Evolutionary conservation across 179 eudicot species (phyloP), one percentile per base, ranked within the genome.

Genomic region (Beta macrorhiza): DNA sequence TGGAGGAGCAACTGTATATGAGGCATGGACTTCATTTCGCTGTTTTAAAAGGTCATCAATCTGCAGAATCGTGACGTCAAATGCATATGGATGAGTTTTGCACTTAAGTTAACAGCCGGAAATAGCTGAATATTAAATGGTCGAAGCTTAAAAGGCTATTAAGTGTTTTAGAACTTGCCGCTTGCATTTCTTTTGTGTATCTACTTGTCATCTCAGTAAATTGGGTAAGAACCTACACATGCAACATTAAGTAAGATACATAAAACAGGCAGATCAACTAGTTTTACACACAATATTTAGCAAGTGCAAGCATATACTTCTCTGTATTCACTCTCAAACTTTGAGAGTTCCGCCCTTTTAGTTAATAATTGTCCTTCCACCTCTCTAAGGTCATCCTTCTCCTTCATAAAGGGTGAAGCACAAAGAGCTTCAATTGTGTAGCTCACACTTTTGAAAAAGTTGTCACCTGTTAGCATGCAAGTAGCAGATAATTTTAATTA

Each of bases 141-240:
- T 13, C 51, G 20, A 32, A 73, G 57, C 4, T 67, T 20, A 51
- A 63, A 55, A 63, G 13, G 8, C 9, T 67, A 16, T 4, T 10
- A 45, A 6, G 29, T 52, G 22, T 22, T 69, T 49, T 49, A 32
- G 9, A 63, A 89, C 98, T 87, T 78, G 94, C 99, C 75, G 90
- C 79, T 78, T 90, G 94, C 99, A 94, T 91, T 91, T 96, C 99
- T 87, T 90, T 92, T 0, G 97, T 82, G 67, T 96, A 94, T 91
- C 96, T 92, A 85, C 85, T 90, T 8, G 98, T 94, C 98, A 96
- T 94, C 87, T 96, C 96, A 0, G 98, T 96, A 52, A 96, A 96
- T 69, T 92, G 98, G 63, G 93, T 87, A 85, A 94, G 89, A 57
- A 94, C 99, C 99, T 95, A 87, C 77, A 80, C 44, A 84, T 69